Evolutionary conservation across 2,329 filamentous ascomycete species (phyloP).

Genomic region (Aurifilum marmelostoma): DNA sequence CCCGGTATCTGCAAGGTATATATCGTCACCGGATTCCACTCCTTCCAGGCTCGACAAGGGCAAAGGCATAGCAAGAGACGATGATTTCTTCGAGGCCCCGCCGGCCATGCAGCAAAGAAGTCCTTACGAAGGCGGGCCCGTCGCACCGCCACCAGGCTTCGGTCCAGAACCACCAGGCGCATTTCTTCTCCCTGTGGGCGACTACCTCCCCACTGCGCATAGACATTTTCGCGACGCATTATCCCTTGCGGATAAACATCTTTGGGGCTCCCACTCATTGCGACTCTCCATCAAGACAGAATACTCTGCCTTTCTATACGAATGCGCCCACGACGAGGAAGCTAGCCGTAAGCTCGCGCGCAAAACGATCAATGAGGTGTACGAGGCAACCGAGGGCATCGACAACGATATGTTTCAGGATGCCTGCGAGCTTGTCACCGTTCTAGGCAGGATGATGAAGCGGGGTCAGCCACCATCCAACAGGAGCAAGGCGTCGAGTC

Average conservation of each 20-base stretch:
- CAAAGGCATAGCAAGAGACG: slow-evolving; percentile 51
- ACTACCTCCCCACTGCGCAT: slow-evolving; percentile 84
- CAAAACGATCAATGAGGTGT: slow-evolving; percentile 85
- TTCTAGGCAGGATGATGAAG: slow-evolving; percentile 87
- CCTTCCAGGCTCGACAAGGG: slow-evolving; percentile 50
- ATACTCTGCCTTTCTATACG: slow-evolving; percentile 90
- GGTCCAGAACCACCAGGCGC: slow-evolving; percentile 58
- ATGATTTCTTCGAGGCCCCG: slow-evolving; percentile 29
- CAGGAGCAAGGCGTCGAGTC: slow-evolving; percentile 40
- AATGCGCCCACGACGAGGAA: slow-evolving; percentile 83
- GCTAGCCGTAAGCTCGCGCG: slow-evolving; percentile 77
- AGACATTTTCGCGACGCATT: slow-evolving; percentile 80
- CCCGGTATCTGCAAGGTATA: slow-evolving; percentile 65
- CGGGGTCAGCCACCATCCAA: slow-evolving; percentile 54
- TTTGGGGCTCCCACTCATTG: slow-evolving; percentile 88
- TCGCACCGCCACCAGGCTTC: slow-evolving; percentile 61
- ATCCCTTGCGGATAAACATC: slow-evolving; percentile 70
- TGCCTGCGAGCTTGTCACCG: slow-evolving; percentile 83
- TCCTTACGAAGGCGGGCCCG: slow-evolving; percentile 57
- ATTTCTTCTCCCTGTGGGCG: slow-evolving; percentile 76
- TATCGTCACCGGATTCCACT: slow-evolving; percentile 51
- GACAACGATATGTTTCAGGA: slow-evolving; percentile 95
- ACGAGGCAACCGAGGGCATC: slow-evolving; percentile 88
- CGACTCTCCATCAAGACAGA: slow-evolving; percentile 90
- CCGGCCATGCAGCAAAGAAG: slow-evolving; percentile 11